Conservation (phyloP, 2,329 filamentous ascomycete genomes). For the Zymoseptoria tritici region DNA sequence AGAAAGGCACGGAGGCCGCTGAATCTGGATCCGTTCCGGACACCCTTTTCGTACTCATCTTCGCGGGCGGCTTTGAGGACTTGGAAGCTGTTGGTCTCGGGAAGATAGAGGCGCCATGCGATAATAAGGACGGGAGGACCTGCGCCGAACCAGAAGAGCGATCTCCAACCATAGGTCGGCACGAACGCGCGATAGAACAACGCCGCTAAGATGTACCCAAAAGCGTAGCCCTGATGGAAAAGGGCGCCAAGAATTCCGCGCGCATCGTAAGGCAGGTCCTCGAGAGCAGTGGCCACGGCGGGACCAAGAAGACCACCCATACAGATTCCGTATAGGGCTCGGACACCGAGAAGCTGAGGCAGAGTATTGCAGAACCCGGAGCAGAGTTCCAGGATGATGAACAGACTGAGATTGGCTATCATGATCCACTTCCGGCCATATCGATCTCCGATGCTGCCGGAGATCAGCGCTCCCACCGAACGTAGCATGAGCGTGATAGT, state of each 20-base stretch:
- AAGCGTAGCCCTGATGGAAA: constrained; percentile 30
- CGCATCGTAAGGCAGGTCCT: constrained; percentile 34
- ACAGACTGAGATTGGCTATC: constrained; percentile 30
- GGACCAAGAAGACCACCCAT: constrained; percentile 31
- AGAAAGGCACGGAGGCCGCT: constrained; percentile 13
- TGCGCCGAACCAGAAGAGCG: constrained; percentile 33
- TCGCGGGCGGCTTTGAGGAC: constrained; percentile 22
- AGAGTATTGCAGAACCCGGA: constrained; percentile 33
- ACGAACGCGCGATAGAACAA: constrained; percentile 32
- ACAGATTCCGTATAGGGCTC: constrained; percentile 32
- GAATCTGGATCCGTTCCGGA: constrained; percentile 2
- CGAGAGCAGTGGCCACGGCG: constrained; percentile 34
- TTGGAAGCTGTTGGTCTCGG: constrained; percentile 23
- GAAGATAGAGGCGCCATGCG: constrained; percentile 17
- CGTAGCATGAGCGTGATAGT: constrained; percentile 28
- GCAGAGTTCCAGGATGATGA: constrained; percentile 33
- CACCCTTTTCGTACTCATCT: constrained; percentile 9
- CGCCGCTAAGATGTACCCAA: constrained; percentile 32
- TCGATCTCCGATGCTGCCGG: constrained; percentile 24
- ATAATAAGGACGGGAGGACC: constrained; percentile 32
- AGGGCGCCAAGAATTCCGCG: constrained; percentile 33
- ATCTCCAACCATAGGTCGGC: constrained; percentile 29
- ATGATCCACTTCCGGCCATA: constrained; percentile 32
- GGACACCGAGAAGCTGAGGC: constrained; percentile 31
- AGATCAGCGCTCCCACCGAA: constrained; percentile 26